Base-by-base conservation (phyloP, 306 rosid genomes). In the Sophora flavescens region DNA sequence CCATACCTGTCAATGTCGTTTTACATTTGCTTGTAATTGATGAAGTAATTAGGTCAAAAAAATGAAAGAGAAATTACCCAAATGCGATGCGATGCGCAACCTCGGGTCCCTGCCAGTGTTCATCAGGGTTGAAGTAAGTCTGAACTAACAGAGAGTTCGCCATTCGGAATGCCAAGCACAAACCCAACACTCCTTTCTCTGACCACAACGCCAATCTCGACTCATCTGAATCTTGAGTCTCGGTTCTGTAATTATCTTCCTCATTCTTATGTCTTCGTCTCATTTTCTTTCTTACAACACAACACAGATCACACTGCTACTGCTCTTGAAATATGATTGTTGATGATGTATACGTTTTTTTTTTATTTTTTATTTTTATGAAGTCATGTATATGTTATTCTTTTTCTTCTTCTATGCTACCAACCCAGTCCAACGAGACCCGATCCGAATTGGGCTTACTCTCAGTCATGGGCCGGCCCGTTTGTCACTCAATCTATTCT, bases 31-130 rank as follows among this genome's bases (percentile, higher is more conserved):
- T 54, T 47, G 26, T 18, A 61, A 76, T 52, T 63, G 5, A 57
- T 26, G 44, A 44, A 58, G 39, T 45, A 62, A 41, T 7, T 41
- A 41, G 11, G 41, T 11, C 10, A 42, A 12, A 41, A 2, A 41
- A 48, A 67, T 0, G 16, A 16, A 56, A 36, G 48, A 2, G 9
- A 5, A 38, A 16, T 13, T 4, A 90, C 93, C 97, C 99, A 22
- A 90, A 95, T 26, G 87, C 85, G 82, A 95, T 79, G 54, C 82
- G 83, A 78, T 95, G 99, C n/a, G 97, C 97, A 30, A 92, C 96
- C 75, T 95, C 97, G 8, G 93, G 97, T 42, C 96, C 91, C 47
- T 95, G 99, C 97, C 99, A 92, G 72, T 92, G 96, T 86, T 95
- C 99, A 82, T 95, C 99, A 5, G 97, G 99, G 76, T 90, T 95